These are phyloP conservation scores for Aplosporella prunicola DNA, from an alignment of 2,329 filamentous ascomycete species.

Conservation along the genomic window DNA sequence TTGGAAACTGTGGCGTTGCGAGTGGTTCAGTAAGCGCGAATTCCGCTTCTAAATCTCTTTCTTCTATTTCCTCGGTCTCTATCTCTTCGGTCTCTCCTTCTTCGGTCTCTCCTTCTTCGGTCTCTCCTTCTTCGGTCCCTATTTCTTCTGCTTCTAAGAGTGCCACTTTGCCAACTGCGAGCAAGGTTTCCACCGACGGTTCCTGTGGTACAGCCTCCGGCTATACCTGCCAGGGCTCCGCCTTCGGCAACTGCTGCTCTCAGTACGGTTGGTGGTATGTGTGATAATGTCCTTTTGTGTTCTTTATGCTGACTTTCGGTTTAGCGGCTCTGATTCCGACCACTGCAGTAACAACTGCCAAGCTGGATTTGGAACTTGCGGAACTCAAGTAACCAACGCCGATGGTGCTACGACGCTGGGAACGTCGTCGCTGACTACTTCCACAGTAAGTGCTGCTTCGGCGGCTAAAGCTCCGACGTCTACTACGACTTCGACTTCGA, in stretches of 20 bases:
- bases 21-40: conserved; percentile 7
- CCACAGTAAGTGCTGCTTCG: conserved; percentile 8
- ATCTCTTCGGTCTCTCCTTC: conserved; percentile 9
- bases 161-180: conserved; percentile 11
- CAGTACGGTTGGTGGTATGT: conserved; percentile 28
- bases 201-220: conserved; percentile 33
- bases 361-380: conserved; percentile 23
- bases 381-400: conserved; percentile 5
- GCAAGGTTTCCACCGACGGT: conserved; percentile 31
- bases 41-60: background rate
- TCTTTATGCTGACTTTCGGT: background rate
- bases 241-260: conserved; percentile 38
- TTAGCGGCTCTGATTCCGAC: conserved; percentile 16
- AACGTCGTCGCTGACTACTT: conserved; percentile 8
- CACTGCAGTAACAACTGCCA: conserved; percentile 26
- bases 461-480: background rate
- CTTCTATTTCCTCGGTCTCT: background rate
- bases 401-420: background rate
- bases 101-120: background rate
- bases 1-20: conserved; percentile 17
- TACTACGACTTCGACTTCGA: conserved; percentile 10
- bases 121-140: background rate
- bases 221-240: conserved; percentile 35
- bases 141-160: conserved; percentile 3
- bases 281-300: background rate